Base-by-base conservation (phyloP, 1,284 basidiomycete genomes). In the Coniophora puteana region DNA sequence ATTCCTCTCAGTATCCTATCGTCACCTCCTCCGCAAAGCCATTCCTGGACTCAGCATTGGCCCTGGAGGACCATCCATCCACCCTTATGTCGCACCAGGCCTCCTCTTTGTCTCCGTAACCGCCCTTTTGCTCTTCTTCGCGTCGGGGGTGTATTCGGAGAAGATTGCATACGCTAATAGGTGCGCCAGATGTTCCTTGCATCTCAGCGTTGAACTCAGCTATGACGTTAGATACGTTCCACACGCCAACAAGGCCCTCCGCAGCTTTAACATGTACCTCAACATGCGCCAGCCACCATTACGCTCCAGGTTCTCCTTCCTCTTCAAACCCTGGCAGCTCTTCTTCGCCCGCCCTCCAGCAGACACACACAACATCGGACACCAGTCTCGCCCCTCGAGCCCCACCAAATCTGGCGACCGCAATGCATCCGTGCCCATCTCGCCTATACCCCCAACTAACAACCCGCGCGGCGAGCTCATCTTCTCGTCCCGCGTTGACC, bases 391-490 rank as follows among this genome's bases (percentile, higher is more conserved):
- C 41, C 51, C 29, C 42, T 44, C 13, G 47, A 57, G 47, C 38
- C 62, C n/a, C n/a, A 17, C 55, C 65, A 27, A 62, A 66, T 11
- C 56, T 62, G n/a, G n/a, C n/a, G 4, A 69, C 70, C 8, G 65
- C 67, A 2, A 59, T 72, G 31, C 59, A 41, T 51, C 53, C 40
- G 54, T 74, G 41, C 68, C 70, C 45, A 86, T 95, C 47, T 74
- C 88, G 3, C 80, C 88, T 8, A 95, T 97, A 28, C 93, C 94
- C 1, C 93, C 93, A 0, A 76, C 90, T 5, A 72, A 70, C 26
- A 97, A 95, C 63, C 93, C 94, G 4, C 83, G 94, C 11, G 95
- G 96, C 34, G 95, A 99, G 58, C 79, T 99, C 47, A 94, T 99
- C 49, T 97, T 99, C 63, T 93, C 89, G 11, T 90, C 85, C 11